Percentiles rank a stretch among this genome's conserved stretches.
These are phyloP conservation scores for Cyathus striatus DNA, from an alignment of 768 basidiomycete species.

Conservation along the genomic window DNA sequence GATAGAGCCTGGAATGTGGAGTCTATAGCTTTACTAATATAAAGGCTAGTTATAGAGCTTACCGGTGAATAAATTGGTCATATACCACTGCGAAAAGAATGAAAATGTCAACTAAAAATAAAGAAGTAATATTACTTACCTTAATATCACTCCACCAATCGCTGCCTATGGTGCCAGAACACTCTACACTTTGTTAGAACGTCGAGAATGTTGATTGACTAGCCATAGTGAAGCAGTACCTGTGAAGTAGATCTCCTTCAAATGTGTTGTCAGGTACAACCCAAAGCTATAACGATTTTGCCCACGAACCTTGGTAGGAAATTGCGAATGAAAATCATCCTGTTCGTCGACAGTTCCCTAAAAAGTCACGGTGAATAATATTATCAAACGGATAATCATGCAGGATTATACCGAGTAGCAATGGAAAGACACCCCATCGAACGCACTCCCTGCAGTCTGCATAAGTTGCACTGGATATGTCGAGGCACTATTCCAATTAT, in stretches of 20 bases:
- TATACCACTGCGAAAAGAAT: slow-evolving; percentile 47
- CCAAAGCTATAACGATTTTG: no score
- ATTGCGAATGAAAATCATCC: slow-evolving; percentile 48
- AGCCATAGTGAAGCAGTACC: slow-evolving; percentile 13
- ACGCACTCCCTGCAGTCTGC: slow-evolving; percentile 49
- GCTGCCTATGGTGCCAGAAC: slow-evolving; percentile 56
- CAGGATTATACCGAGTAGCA: slow-evolving; percentile 45
- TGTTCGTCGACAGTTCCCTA: slow-evolving; percentile 48
- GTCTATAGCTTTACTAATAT: background rate
- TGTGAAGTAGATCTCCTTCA: slow-evolving; percentile 43
- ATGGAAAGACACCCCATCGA: slow-evolving; percentile 67
- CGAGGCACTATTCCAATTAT: slow-evolving; percentile 70
- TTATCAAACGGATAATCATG: background rate
- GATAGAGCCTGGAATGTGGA: slow-evolving; percentile 21
- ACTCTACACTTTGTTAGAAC: slow-evolving; percentile 33
- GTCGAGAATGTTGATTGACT: background rate
- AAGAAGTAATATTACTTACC: no score
- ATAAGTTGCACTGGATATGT: slow-evolving; percentile 62
- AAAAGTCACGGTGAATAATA: background rate
- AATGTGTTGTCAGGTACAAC: no score
- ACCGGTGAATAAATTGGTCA: slow-evolving; percentile 67
- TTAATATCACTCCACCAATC: slow-evolving; percentile 84
- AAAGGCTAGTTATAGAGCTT: no score
- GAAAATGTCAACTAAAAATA: background rate
- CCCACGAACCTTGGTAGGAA: slow-evolving; percentile 43